These are phyloP conservation scores for Thalassiosira sp. DNA, from an alignment of 352 stramenopile species.

Conservation along the genomic window DNA sequence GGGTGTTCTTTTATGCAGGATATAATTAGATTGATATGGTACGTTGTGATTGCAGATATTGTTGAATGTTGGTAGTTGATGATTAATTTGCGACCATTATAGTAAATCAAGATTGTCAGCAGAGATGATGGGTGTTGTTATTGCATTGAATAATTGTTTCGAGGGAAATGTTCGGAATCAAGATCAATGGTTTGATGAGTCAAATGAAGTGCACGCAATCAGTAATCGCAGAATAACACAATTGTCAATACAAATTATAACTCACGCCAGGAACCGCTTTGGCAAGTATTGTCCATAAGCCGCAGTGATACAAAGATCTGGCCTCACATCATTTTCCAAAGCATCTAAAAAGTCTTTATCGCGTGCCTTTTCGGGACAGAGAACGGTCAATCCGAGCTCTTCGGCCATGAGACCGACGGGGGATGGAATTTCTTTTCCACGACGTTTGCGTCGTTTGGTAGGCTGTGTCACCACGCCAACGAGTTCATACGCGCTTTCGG, in stretches of 20 bases:
- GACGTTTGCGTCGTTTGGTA: slow-evolving; percentile 68
- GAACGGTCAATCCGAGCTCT: slow-evolving; percentile 68
- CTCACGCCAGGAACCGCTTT: slow-evolving; percentile 81
- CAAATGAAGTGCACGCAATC: no score
- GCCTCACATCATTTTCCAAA: slow-evolving; percentile 66
- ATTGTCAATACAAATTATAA: neutral
- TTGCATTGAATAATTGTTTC: no score
- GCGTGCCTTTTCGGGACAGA: slow-evolving; percentile 83
- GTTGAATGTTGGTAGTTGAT: no score
- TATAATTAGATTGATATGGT: no score
- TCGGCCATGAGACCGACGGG: slow-evolving; percentile 84
- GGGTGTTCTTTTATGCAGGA: slow-evolving; percentile 56
- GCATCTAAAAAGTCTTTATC: slow-evolving; percentile 83
- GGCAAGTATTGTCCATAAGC: slow-evolving; percentile 88
- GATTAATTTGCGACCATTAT: no score
- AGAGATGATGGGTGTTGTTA: no score
- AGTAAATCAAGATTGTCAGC: no score
- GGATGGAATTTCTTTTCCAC: slow-evolving; percentile 69
- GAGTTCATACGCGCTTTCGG: slow-evolving; percentile 73
- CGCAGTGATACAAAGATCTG: slow-evolving; percentile 88
- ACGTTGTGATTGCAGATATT: no score
- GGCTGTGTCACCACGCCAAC: slow-evolving; percentile 87
- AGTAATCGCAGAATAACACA: no score
- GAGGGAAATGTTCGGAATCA: no score
- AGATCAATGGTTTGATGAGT: no score